Evolutionary conservation across 139 green algal genomes (phyloP).

Genomic region (Coccomyxa sp.): DNA sequence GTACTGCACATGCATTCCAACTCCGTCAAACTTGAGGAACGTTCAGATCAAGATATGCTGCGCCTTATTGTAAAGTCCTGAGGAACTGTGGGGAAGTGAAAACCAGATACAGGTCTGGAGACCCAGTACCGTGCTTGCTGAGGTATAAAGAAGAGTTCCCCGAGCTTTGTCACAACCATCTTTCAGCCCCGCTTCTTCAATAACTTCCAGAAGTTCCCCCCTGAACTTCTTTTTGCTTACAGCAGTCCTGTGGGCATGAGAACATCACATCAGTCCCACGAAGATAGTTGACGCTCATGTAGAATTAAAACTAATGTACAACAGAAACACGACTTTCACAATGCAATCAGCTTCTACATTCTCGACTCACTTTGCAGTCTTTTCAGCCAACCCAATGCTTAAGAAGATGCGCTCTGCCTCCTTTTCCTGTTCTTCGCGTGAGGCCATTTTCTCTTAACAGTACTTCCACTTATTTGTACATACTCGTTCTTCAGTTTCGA

Average conservation of each 20-base stretch:
- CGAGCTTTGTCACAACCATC: conserved; percentile 64
- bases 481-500: too few relatives aligned
- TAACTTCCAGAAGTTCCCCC: conserved; percentile 60
- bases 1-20: neutral
- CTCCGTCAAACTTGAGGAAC: neutral
- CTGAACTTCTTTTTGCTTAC: conserved; percentile 77
- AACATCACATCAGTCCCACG: neutral
- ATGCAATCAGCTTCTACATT: neutral
- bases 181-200: conserved; percentile 60
- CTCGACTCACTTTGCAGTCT: conserved; percentile 52
- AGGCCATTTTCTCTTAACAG: neutral
- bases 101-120: too few relatives aligned
- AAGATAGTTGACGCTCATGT: neutral
- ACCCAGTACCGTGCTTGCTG: conserved; percentile 62
- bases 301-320: neutral
- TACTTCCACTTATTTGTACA: too few relatives aligned
- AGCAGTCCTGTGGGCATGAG: conserved; percentile 43
- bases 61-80: neutral
- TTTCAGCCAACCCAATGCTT: conserved; percentile 61
- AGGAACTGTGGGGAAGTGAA: too few relatives aligned
- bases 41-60: neutral
- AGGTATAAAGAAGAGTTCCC: conserved; percentile 76
- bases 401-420: conserved; percentile 48
- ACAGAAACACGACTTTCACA: neutral
- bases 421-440: conserved; percentile 32